phyloP scores from a whole-genome alignment of 768 basidiomycete species.

The Amyloporia xantha region DNA sequence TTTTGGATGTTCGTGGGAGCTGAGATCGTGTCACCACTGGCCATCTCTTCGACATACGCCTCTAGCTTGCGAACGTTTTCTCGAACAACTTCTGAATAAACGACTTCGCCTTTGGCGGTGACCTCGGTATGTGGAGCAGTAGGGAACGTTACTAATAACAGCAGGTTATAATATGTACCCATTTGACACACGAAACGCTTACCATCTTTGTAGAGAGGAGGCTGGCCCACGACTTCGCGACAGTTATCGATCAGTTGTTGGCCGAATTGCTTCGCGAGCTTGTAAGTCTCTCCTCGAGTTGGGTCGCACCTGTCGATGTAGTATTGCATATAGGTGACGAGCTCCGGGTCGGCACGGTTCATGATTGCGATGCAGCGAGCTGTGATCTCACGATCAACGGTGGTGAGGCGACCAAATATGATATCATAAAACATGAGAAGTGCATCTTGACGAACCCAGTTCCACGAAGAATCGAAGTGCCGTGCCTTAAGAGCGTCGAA shows the following conservation, averaged over 20 bases:
- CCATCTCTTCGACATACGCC: slow-evolving; percentile 98
- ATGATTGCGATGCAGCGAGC: slow-evolving; percentile 96
- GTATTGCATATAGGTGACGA: slow-evolving; percentile 94
- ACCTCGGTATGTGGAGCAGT: slow-evolving; percentile 96
- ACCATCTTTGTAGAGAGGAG: slow-evolving; percentile 97
- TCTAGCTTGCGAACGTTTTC: slow-evolving; percentile 96
- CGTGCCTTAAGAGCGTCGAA: slow-evolving; percentile 96
- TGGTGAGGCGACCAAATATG: slow-evolving; percentile 90
- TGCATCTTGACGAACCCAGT: slow-evolving; percentile 98
- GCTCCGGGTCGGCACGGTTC: slow-evolving; percentile 92
- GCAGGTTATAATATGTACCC: background rate
- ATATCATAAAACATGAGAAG: slow-evolving; percentile 98
- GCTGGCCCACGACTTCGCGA: slow-evolving; percentile 68
- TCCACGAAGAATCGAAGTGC: slow-evolving; percentile 98
- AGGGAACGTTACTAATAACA: slow-evolving; percentile 76
- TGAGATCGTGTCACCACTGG: slow-evolving; percentile 83
- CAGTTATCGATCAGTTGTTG: slow-evolving; percentile 95
- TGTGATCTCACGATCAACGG: slow-evolving; percentile 93
- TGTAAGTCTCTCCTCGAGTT: slow-evolving; percentile 83
- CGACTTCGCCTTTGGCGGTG: slow-evolving; percentile 87
- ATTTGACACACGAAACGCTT: slow-evolving; percentile 23
- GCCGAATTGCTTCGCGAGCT: slow-evolving; percentile 94
- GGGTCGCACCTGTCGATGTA: slow-evolving; percentile 81
- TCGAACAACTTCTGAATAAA: slow-evolving; percentile 91
- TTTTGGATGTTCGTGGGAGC: slow-evolving; percentile 90